Evolutionary conservation across 176 grass and related monocot species (phyloP).

Genomic region (Thalia dealbata): DNA sequence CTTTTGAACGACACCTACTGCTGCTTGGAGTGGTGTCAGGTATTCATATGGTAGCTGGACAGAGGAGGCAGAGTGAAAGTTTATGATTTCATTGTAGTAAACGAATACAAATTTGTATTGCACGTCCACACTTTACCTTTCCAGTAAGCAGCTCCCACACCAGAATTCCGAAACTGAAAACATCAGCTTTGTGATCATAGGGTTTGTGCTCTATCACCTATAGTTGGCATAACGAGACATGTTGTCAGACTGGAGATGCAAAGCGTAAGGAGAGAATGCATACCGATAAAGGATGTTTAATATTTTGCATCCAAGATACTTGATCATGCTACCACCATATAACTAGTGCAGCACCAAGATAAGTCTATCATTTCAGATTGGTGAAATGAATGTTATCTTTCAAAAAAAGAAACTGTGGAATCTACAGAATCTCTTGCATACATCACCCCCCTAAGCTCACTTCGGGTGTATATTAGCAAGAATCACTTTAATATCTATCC

Average conservation of each 20-base stretch:
- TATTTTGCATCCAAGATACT: not conserved
- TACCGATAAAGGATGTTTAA: not conserved
- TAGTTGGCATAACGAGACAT: constrained; percentile 4
- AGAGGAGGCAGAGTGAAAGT: not conserved
- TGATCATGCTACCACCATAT: not conserved
- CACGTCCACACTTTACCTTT: constrained; percentile 37
- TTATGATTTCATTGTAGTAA: not conserved
- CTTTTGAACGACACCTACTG: constrained; percentile 84
- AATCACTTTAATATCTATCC: not conserved
- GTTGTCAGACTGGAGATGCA: not conserved
- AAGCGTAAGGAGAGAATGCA: not conserved
- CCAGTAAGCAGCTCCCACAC: constrained; percentile 75
- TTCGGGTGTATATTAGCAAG: not conserved
- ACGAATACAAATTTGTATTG: not conserved
- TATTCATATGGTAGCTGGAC: constrained; percentile 71
- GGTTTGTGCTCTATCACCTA: constrained; percentile 87
- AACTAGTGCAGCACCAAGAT: not conserved
- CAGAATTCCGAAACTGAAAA: constrained; percentile 85
- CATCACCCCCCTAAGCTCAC: not conserved
- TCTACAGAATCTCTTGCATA: not conserved
- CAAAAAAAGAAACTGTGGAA: too few species aligned
- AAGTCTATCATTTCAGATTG: not conserved
- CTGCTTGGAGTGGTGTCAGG: constrained; percentile 84
- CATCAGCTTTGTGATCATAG: constrained; percentile 89
- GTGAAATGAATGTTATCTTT: too few species aligned